These are phyloP conservation scores for Plasmodium blacklocki DNA, from an alignment of 169 alveolate genomes.

Conservation along the genomic window DNA sequence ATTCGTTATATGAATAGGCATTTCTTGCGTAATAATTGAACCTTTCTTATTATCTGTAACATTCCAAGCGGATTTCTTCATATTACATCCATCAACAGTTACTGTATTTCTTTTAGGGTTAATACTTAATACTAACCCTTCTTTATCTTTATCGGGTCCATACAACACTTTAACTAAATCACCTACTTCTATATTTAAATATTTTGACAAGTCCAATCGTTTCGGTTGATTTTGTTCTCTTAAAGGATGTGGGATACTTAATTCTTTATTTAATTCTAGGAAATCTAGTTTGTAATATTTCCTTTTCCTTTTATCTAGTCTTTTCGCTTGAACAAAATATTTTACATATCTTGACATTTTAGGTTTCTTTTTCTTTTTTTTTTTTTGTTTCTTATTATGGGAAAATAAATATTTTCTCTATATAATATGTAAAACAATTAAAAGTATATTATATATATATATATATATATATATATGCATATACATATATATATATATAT, in stretches of 20 bases:
- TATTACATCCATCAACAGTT: slow-evolving; percentile 91
- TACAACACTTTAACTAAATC: slow-evolving; percentile 91
- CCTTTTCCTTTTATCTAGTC: slow-evolving; percentile 81
- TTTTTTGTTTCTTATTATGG: background rate
- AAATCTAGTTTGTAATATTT: slow-evolving; percentile 83
- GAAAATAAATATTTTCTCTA: background rate
- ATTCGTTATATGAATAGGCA: slow-evolving; percentile 93
- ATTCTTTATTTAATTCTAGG: slow-evolving; percentile 85
- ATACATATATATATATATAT: slow-evolving; percentile 6
- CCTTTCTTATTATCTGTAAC: slow-evolving; percentile 79
- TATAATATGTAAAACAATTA: too few species aligned
- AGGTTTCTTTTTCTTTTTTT: background rate
- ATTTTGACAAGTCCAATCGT: slow-evolving; percentile 84
- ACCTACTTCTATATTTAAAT: slow-evolving; percentile 87
- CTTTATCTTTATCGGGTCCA: slow-evolving; percentile 89
- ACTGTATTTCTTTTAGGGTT: slow-evolving; percentile 87
- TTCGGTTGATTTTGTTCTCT: slow-evolving; percentile 84
- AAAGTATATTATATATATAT: background rate
- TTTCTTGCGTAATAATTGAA: slow-evolving; percentile 87
- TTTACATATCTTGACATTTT: slow-evolving; percentile 87
- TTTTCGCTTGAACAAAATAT: slow-evolving; percentile 86
- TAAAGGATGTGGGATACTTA: slow-evolving; percentile 87
- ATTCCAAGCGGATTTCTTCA: slow-evolving; percentile 90
- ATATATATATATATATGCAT: background rate
- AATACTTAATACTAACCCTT: slow-evolving; percentile 89